Conservation (phyloP, 2,329 filamentous ascomycete genomes). For the Neopestalotiopsis clavispora region DNA sequence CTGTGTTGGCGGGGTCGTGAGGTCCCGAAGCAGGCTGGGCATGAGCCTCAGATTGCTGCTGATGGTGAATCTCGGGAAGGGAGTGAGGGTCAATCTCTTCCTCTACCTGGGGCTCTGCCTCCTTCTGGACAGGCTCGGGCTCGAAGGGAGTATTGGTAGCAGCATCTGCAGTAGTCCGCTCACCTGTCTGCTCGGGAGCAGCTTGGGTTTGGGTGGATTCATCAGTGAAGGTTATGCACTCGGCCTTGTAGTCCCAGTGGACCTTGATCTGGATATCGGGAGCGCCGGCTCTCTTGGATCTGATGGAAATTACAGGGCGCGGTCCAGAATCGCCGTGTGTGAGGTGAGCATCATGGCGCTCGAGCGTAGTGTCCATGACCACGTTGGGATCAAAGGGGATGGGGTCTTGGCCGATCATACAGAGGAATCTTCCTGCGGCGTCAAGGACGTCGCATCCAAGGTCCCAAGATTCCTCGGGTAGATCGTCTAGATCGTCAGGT, state of each 20-base stretch:
- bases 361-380: too few relatives aligned
- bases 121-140: background rate
- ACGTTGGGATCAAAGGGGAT: too few relatives aligned
- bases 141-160: background rate
- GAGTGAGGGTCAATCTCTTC: background rate
- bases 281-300: background rate
- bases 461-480: too few relatives aligned
- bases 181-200: background rate
- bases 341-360: too few relatives aligned
- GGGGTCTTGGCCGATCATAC: too few relatives aligned
- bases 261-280: slow-evolving; percentile 11
- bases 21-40: background rate
- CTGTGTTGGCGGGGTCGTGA: background rate
- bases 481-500: too few relatives aligned
- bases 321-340: too few relatives aligned
- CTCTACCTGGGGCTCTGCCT: background rate
- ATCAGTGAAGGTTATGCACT: background rate
- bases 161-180: background rate
- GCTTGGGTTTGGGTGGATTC: too few relatives aligned
- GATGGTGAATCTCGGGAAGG: slow-evolving; percentile 5
- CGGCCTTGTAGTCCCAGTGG: slow-evolving; percentile 13
- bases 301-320: background rate
- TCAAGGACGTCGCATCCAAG: too few relatives aligned
- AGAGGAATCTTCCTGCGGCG: too few relatives aligned
- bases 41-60: background rate